These are phyloP conservation scores for Triticum urartu DNA, from an alignment of 176 grass and related monocot genomes.

Conservation along the genomic window DNA sequence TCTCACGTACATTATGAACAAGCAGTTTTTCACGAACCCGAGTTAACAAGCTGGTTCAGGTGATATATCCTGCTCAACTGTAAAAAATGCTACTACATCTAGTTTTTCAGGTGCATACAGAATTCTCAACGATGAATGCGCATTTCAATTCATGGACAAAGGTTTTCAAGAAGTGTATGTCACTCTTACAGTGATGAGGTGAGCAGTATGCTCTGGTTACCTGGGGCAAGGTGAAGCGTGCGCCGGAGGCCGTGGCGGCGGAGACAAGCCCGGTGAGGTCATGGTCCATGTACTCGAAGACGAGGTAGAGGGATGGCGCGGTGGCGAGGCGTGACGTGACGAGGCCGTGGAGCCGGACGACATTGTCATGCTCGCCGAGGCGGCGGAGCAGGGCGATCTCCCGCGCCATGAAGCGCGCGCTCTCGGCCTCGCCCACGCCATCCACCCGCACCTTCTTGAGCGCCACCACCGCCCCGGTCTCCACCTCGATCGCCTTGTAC, in stretches of 20 bases:
- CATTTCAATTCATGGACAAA: background rate
- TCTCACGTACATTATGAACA: background rate
- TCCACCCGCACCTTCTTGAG: conserved; percentile 94
- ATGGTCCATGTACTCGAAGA: conserved; percentile 98
- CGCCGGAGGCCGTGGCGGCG: conserved; percentile 39
- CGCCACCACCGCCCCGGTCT: conserved; percentile 66
- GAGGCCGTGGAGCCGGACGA: conserved; percentile 71
- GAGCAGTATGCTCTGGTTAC: conserved; percentile 18
- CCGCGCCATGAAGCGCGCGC: conserved; percentile 81
- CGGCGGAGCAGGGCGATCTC: conserved; percentile 85
- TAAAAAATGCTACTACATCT: too few species aligned
- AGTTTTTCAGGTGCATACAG: too few species aligned
- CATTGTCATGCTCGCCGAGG: conserved; percentile 65
- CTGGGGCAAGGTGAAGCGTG: conserved; percentile 73
- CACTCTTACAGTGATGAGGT: too few species aligned
- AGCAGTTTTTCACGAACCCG: too few species aligned
- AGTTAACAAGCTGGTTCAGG: too few species aligned
- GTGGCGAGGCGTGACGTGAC: conserved; percentile 82
- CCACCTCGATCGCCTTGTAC: conserved; percentile 90
- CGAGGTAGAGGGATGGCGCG: conserved; percentile 79
- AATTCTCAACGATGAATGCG: too few species aligned
- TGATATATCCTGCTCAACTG: too few species aligned
- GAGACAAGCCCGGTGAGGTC: conserved; percentile 77
- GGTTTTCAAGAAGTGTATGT: background rate
- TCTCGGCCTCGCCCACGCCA: conserved; percentile 53